Evolutionary conservation across 306 rosid species (phyloP), one percentile per base, ranked within the genome.

Genomic region (Sicyos edulis): DNA sequence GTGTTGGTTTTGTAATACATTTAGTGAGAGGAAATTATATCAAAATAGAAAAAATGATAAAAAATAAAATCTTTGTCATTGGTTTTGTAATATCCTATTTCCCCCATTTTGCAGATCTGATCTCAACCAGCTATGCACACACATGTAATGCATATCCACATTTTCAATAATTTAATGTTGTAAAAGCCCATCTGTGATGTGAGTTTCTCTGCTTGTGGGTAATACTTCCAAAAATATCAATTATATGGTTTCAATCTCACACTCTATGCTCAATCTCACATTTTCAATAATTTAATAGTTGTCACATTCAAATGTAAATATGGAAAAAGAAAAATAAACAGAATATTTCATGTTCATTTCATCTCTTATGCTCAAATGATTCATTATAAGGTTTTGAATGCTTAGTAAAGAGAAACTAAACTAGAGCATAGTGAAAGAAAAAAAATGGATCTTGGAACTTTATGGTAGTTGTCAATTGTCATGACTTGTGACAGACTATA

Each of bases 111-210:
- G 32, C 32, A 64, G 70, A 64, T 64, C 53, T 19, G n/a, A 42
- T 64, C 26, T 64, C 53, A 10, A 64, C 68, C 70, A 64, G 70
- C 70, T 63, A 40, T n/a, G 52, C 52, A 63, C 10, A 63, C 13
- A 29, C 17, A 40, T 24, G 16, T 16, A 7, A 55, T 63, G 17
- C 10, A 34, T 40, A 63, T 63, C 24, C 70, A 37, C 11, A 63
- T 16, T 0, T 0, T 3, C 15, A 47, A 47, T 10, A 12, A 47
- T 47, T 47, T 47, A 47, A 44, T 44, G 49, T 44, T 2, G 2
- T 44, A 9, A 1, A 32, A 32, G 37, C 37, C 37, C 37, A 32
- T 4, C 14, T 45, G 14, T 45, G 3, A 45, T 45, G 13, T 14
- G 7, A 50, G 54, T 13, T 13, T n/a, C 20, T 52, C 56, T 52